Conservation (phyloP, 176 grass and related monocot genomes). For the Dendrocalamus sinicus region DNA sequence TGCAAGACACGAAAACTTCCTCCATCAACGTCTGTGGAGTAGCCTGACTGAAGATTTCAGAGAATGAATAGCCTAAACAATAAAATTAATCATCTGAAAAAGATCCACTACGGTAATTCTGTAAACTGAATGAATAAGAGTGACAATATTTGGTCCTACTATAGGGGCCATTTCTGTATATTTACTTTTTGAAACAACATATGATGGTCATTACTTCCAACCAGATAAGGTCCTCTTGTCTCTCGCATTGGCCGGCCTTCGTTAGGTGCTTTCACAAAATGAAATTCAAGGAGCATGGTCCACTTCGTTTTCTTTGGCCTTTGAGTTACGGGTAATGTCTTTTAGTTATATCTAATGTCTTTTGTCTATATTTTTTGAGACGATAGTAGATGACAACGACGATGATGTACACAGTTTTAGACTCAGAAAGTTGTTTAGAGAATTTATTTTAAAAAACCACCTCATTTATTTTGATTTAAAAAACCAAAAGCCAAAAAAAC, state of each 20-base stretch:
- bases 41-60: background rate
- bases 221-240: constrained; percentile 12
- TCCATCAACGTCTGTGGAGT: background rate
- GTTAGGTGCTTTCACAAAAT: constrained; percentile 26
- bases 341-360: too few relatives aligned
- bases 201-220: constrained; percentile 17
- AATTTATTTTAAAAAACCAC: too few relatives aligned
- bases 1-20: background rate
- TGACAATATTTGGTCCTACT: background rate
- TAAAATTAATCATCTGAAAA: background rate
- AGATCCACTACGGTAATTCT: background rate
- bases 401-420: too few relatives aligned
- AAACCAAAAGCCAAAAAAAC: too few relatives aligned
- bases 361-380: too few relatives aligned
- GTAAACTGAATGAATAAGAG: background rate
- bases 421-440: too few relatives aligned
- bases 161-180: background rate
- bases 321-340: too few relatives aligned
- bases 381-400: too few relatives aligned
- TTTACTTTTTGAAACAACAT: background rate
- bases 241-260: background rate
- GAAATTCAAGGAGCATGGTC: constrained; percentile 29
- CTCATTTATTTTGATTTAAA: too few relatives aligned
- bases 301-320: background rate
- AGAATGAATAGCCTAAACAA: background rate